These are phyloP conservation scores for Ogataea pilisensis DNA, from an alignment of 805 yeast species.

Conservation along the genomic window DNA sequence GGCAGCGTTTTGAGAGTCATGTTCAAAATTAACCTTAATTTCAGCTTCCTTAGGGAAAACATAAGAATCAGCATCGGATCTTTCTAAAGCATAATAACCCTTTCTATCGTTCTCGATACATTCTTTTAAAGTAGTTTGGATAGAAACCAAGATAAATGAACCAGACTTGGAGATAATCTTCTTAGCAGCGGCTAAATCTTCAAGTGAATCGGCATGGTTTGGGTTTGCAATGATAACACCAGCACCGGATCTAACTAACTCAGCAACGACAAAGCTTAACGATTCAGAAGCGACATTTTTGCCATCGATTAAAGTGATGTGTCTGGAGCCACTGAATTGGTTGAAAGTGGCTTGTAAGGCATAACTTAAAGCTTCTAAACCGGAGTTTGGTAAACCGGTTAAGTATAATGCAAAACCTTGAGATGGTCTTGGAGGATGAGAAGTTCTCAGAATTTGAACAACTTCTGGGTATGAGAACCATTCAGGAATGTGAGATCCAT, in stretches of 20 bases:
- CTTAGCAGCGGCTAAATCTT: constrained; percentile 40
- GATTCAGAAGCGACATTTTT: constrained; percentile 29
- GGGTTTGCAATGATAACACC: constrained; percentile 73
- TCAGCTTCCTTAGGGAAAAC: constrained; percentile 51
- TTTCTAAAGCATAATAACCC: constrained; percentile 44
- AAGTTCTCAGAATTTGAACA: constrained; percentile 82
- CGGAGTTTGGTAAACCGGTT: constrained; percentile 55
- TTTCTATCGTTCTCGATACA: constrained; percentile 45
- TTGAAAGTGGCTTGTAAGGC: constrained; percentile 88
- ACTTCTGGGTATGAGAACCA: constrained; percentile 99
- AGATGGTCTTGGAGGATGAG: constrained; percentile 84
- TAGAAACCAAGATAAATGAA: constrained; percentile 47
- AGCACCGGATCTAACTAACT: constrained; percentile 83
- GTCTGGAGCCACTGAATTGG: constrained; percentile 83
- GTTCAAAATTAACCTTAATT: constrained; percentile 49
- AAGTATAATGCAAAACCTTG: constrained; percentile 86
- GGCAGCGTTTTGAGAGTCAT: constrained; percentile 59
- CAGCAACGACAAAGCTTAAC: constrained; percentile 64
- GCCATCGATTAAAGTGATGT: constrained; percentile 54
- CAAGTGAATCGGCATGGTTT: constrained; percentile 39
- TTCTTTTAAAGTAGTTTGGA: constrained; percentile 44
- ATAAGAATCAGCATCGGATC: constrained; percentile 45
- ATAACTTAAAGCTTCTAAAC: constrained; percentile 62
- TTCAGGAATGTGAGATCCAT: constrained; percentile 85
- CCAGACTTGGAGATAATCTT: constrained; percentile 45